These are phyloP conservation scores for Pterocarpus santalinus DNA, from an alignment of 306 rosid species.

Conservation along the genomic window DNA sequence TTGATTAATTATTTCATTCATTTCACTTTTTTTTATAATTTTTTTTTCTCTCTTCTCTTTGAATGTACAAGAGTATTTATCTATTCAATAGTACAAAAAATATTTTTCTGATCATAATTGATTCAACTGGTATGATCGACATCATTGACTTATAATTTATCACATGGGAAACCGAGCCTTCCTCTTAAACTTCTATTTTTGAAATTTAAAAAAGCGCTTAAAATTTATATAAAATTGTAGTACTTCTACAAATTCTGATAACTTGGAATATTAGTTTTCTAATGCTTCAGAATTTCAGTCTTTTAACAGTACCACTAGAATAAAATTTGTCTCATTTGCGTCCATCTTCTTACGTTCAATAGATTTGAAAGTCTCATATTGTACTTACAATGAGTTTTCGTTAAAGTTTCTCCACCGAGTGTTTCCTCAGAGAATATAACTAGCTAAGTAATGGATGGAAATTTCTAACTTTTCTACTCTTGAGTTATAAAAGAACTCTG, in stretches of 20 bases:
- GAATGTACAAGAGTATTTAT: no score
- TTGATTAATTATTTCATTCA: no score
- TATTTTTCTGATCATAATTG: no score
- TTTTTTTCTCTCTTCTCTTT: no score
- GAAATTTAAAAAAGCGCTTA: no score
- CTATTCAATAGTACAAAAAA: no score
- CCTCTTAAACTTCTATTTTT: no score
- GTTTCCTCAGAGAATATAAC: neutral
- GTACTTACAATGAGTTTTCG: neutral
- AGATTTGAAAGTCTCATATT: neutral
- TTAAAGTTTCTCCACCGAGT: neutral
- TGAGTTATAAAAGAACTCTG: neutral
- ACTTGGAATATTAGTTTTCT: neutral
- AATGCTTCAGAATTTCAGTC: neutral
- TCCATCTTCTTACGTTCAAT: neutral
- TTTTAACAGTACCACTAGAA: neutral
- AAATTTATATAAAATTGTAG: neutral
- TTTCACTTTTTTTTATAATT: no score
- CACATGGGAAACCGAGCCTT: no score
- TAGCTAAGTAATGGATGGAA: no score
- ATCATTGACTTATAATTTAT: no score
- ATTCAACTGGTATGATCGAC: no score
- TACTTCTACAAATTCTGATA: neutral
- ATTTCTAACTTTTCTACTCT: neutral
- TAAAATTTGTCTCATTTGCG: neutral